A percentile compares a stretch with the other conserved stretches of the same genome.
phyloP scores from a whole-genome alignment of 1,284 basidiomycete genomes.

The Takashimella koratensis region DNA sequence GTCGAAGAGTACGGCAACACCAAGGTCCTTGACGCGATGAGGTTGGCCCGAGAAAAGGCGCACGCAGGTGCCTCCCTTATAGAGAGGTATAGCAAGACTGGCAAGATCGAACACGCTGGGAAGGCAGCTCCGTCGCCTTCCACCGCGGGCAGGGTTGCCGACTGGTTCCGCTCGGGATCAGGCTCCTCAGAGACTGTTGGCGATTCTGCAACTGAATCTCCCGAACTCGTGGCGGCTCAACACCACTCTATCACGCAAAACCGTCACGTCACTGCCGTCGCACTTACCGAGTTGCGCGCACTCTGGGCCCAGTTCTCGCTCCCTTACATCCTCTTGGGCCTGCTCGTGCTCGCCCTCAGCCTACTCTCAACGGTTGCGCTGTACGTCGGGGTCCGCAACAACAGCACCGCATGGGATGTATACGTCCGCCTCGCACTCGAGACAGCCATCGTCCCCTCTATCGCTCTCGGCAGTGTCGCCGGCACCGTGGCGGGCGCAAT shows the following conservation, averaged over 20 bases:
- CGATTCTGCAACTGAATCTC: not conserved
- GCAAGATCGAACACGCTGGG: not conserved
- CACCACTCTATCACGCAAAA: constrained; percentile 23
- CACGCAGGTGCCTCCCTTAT: not conserved
- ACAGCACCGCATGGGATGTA: constrained; percentile 40
- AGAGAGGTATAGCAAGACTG: not conserved
- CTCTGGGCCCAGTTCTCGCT: constrained; percentile 96
- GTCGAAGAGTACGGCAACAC: constrained; percentile 70
- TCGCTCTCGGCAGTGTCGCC: constrained; percentile 20
- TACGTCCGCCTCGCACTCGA: constrained; percentile 42
- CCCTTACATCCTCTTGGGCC: constrained; percentile 65
- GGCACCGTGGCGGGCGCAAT: constrained; percentile 36
- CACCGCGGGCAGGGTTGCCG: too few species aligned
- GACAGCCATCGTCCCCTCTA: constrained; percentile 27
- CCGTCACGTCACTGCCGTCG: constrained; percentile 58
- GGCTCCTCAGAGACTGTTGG: too few species aligned
- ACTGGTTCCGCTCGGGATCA: too few species aligned
- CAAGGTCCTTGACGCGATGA: constrained; percentile 57
- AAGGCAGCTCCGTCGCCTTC: not conserved
- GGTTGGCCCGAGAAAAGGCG: not conserved
- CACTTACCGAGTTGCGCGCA: constrained; percentile 67
- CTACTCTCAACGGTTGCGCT: constrained; percentile 41
- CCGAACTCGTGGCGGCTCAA: constrained; percentile 4
- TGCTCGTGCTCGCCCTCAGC: constrained; percentile 48
- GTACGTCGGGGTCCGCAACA: constrained; percentile 45